Evolutionary conservation across 192 early-diverging fungal species (phyloP), one percentile per base, ranked within the genome.

Genomic region (Coemansia sp.): DNA sequence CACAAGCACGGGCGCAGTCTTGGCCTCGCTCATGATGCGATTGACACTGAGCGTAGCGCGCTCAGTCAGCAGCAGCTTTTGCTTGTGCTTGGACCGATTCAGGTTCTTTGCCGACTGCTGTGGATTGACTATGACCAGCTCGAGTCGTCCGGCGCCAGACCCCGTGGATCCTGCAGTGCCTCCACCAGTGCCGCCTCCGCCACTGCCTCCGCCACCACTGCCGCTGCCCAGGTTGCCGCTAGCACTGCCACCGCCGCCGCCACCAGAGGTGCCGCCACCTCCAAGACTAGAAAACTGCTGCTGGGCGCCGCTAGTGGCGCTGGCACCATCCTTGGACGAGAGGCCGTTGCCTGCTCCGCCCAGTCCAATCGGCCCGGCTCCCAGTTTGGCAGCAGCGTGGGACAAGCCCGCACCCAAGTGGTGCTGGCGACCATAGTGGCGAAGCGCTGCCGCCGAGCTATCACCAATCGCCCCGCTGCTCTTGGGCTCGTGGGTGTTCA

Each of bases 1-100:
- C 0, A 87, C 87, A 41, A 93, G 63, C 3, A 91, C 89, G 11
- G 88, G 89, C 8, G 89, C 73, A 11, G 74, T 75, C 31, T 88
- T 68, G n/a, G 86, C 86, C 47, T 78, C 76, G 47, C 53, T 56
- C 32, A 89, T 82, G 10, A 88, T 74, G 4, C 84, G 79, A 27
- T 73, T 66, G 42, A 91, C 81, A 40, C 86, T 86, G 27, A 80
- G 65, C 29, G 85, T 70, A 0, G 91, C 91, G 64, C 85, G 56
- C 31, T 85, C 74, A 19, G 62, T 62, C 19, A 77, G 46, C 43
- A 75, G 24, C 42, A 76, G 51, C 22, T 62, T 65, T 38, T 75
- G 76, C 67, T 76, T 78, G 60, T 70, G 72, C 35, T 61, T 70
- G 6, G 64, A 58, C 14, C 63, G 59, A 54, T 70, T 82, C 51